phyloP scores from a whole-genome alignment of 1,139 yeast species.

The Tardiomyces blankii region DNA sequence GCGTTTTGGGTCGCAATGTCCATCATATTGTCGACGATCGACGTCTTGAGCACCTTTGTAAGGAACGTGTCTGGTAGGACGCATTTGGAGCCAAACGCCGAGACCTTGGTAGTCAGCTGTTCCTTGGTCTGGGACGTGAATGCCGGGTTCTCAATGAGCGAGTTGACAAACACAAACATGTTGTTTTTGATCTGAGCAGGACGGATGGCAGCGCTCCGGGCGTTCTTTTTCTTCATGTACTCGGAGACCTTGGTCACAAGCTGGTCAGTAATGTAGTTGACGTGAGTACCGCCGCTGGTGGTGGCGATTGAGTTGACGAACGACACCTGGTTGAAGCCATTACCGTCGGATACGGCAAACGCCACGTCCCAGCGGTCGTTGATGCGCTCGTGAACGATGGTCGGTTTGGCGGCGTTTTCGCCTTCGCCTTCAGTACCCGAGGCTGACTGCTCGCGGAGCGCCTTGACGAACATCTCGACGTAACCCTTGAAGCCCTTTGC shows the following conservation, averaged over 20 bases:
- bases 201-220: conserved; percentile 46
- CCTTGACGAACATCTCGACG: conserved; percentile 81
- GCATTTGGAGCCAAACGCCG: conserved; percentile 82
- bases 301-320: conserved; percentile 98
- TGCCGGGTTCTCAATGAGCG: conserved; percentile 92
- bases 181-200: conserved; percentile 85
- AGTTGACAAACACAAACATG: conserved; percentile 83
- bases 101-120: conserved; percentile 78
- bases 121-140: conserved; percentile 97
- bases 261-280: conserved; percentile 76
- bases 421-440: conserved; percentile 23
- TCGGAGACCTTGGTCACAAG: conserved; percentile 67
- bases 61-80: conserved; percentile 67
- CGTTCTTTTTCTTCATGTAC: conserved; percentile 61
- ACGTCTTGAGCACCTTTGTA: conserved; percentile 61
- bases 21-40: conserved; percentile 69
- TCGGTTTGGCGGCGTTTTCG: conserved; percentile 27
- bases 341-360: conserved; percentile 84
- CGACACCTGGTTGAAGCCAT: conserved; percentile 77
- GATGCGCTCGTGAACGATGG: conserved; percentile 70
- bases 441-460: conserved; percentile 35
- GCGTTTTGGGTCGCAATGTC: conserved; percentile 83
- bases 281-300: conserved; percentile 95
- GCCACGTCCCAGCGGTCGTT: conserved; percentile 92
- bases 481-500: conserved; percentile 73